phyloP scores from a whole-genome alignment of 2,329 filamentous ascomycete species.

The Fragosphaeria purpurea region DNA sequence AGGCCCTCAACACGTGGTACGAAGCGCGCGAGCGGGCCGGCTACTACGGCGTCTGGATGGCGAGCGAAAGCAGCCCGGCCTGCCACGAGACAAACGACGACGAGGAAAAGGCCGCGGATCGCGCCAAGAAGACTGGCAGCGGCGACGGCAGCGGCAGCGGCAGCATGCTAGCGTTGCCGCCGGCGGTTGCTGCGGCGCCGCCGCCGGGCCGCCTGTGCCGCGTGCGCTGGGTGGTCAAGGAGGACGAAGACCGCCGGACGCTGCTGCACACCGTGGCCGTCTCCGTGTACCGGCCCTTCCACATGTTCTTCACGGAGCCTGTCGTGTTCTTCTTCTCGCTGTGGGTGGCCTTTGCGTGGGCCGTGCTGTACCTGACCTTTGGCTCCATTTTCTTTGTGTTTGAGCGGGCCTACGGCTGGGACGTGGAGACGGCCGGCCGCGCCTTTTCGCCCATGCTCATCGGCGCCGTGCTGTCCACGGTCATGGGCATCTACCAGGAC shows the following conservation, averaged over 20 bases:
- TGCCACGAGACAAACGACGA: neutral
- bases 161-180: too few species aligned
- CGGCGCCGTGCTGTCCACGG: conserved; percentile 55
- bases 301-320: conserved; percentile 63
- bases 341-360: conserved; percentile 88
- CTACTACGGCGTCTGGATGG: conserved; percentile 36
- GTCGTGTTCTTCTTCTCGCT: conserved; percentile 80
- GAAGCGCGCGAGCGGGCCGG: conserved; percentile 59
- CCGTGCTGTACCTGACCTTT: conserved; percentile 77
- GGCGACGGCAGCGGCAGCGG: too few species aligned
- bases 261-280: conserved; percentile 60
- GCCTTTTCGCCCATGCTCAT: conserved; percentile 66
- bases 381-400: conserved; percentile 74
- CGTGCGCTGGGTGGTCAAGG: conserved; percentile 69
- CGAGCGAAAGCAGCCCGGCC: conserved; percentile 6
- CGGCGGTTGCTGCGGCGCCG: too few species aligned
- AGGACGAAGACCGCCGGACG: conserved; percentile 65
- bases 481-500: conserved; percentile 64
- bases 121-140: too few species aligned
- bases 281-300: conserved; percentile 69
- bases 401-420: conserved; percentile 55
- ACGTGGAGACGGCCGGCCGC: conserved; percentile 54
- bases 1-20: conserved; percentile 68
- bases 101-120: too few species aligned
- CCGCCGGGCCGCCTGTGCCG: conserved; percentile 29